Base-by-base conservation (phyloP, 352 stramenopile genomes). In the Phytophthora pini region DNA sequence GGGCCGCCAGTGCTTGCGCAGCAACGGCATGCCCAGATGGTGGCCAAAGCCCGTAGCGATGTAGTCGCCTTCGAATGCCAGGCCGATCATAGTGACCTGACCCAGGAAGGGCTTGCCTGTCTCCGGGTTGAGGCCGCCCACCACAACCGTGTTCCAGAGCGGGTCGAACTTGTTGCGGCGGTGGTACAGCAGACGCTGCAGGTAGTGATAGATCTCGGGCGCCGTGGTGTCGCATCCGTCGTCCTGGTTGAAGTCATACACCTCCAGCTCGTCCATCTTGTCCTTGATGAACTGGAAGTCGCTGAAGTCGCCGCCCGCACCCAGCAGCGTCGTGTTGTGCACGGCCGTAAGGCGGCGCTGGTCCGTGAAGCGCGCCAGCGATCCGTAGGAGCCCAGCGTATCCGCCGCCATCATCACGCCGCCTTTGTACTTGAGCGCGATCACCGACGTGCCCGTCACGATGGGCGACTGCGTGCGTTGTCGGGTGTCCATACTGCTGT, bases 81-180 rank as follows among this genome's bases (percentile, higher is more conserved):
- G 98, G 24, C 97, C 97, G 56, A 99, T 98, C 84, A 99, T 98
- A 73, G 97, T 98, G 6, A 99, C 90, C 44, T 96, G 92, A n/a
- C 97, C 97, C 41, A 99, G 88, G 79, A 99, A 95, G 10, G 86
- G 98, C 50, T 90, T 67, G 58, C 92, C 81, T 29, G 92, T 96
- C 70, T 97, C 88, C 26, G 92, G 88, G 55, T 95, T 87, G 45
- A 94, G 79, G 3, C 98, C 97, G n/a, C 94, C 98, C 50, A 99
- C 90, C 0, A 99, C 87, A 5, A 99, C 65, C 55, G 97, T 98
- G 84, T 99, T 99, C 97, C 97, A 99, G 26, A 99, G 88, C 41
- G 98, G 98, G 79, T 99, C 98, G 71, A 99, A 98, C 70, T 99
- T 99, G 79, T 98, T 99, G 70, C 98, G 90, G 65, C 97, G 90